Percentiles rank a stretch among this genome's conserved stretches.
Conservation (phyloP, 2,329 filamentous ascomycete genomes). For the Ophiostoma tasmaniense region DNA sequence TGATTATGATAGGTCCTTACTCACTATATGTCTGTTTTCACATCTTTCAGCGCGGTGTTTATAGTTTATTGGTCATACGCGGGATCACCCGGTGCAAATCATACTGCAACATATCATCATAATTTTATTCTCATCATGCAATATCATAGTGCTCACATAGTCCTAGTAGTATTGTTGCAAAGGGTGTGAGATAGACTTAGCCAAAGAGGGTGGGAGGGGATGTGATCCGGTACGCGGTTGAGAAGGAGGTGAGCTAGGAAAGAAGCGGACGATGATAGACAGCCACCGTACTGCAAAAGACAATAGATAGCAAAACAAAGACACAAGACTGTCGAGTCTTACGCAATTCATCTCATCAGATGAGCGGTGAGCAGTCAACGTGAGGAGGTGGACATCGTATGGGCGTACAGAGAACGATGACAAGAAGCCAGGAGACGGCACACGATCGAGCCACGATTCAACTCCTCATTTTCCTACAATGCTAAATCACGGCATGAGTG, state of each 20-base stretch:
- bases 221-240: not conserved
- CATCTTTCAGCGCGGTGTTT: not conserved
- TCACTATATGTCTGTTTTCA: not conserved
- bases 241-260: not conserved
- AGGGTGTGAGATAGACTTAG: not conserved
- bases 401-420: not conserved
- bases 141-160: not conserved
- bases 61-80: not conserved
- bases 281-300: not conserved
- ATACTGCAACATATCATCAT: not conserved
- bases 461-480: too few species aligned
- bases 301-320: not conserved
- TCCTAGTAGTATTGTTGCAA: not conserved
- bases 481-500: not conserved
- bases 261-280: not conserved
- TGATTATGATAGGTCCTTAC: not conserved
- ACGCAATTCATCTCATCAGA: not conserved
- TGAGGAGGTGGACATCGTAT: not conserved
- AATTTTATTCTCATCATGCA: not conserved
- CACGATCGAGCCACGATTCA: not conserved
- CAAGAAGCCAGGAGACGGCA: not conserved
- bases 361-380: not conserved
- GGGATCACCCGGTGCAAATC: not conserved
- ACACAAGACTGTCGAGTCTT: not conserved
- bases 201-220: not conserved